A percentile compares a stretch with the other conserved stretches of the same genome.
These are phyloP conservation scores for Yarrowia phangngaensis DNA, from an alignment of 805 yeast genomes.

Conservation along the genomic window DNA sequence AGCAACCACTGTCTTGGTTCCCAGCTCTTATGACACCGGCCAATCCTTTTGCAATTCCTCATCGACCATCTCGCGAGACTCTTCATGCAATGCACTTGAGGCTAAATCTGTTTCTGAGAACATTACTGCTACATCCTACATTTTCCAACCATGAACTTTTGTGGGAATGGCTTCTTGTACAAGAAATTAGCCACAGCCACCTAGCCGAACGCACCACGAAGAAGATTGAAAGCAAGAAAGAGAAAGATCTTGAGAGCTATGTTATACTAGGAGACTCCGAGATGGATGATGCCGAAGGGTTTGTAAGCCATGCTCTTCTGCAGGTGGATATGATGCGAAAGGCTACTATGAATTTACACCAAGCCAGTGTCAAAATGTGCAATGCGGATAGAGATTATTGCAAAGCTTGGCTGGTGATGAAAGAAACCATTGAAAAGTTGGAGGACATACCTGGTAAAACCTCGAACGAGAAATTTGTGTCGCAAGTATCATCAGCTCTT, in stretches of 20 bases:
- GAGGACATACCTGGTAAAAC: not conserved
- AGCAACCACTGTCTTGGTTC: conserved; percentile 41
- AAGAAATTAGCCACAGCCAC: conserved; percentile 31
- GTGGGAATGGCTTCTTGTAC: conserved; percentile 44
- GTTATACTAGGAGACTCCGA: conserved; percentile 29
- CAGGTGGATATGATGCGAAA: conserved; percentile 29
- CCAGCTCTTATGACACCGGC: conserved; percentile 36
- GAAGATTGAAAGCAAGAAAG: conserved; percentile 34
- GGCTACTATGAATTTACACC: conserved; percentile 25
- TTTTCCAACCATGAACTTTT: conserved; percentile 41
- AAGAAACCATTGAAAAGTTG: conserved; percentile 5
- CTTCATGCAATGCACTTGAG: conserved; percentile 44
- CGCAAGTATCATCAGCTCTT: conserved; percentile 7
- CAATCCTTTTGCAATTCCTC: conserved; percentile 36
- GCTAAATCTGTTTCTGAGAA: conserved; percentile 49
- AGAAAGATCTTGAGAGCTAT: conserved; percentile 31
- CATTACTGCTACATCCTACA: conserved; percentile 43
- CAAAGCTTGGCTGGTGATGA: conserved; percentile 18
- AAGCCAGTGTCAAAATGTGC: conserved; percentile 16
- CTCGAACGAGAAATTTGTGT: not conserved
- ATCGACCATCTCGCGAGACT: conserved; percentile 36
- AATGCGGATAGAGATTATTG: conserved; percentile 20
- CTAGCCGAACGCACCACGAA: conserved; percentile 33
- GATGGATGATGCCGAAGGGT: conserved; percentile 32
- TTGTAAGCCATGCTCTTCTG: conserved; percentile 32